A percentile compares a stretch with the other conserved stretches of the same genome.
phyloP scores from a whole-genome alignment of 331 rosid genomes.

The Saraca asoca region DNA sequence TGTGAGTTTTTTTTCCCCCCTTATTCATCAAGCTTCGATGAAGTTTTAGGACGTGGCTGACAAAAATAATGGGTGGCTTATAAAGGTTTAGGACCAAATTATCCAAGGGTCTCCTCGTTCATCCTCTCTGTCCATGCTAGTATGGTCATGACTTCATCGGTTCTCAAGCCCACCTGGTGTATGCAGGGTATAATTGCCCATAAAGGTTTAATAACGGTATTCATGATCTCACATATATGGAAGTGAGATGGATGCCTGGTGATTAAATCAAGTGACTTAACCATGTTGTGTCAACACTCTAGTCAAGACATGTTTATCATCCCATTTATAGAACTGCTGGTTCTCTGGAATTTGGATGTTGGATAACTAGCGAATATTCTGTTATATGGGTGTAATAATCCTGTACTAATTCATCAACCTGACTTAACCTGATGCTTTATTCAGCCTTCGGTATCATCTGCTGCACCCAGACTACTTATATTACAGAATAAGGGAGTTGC shows the following conservation, averaged over 20 bases:
- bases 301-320: neutral
- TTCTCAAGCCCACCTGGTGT: neutral
- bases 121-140: neutral
- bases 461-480: constrained; percentile 94
- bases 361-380: constrained; percentile 4
- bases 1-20: neutral
- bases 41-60: constrained; percentile 5
- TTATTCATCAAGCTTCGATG: neutral
- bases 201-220: neutral
- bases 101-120: neutral
- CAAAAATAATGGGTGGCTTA: neutral
- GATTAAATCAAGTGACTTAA: neutral
- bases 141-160: neutral
- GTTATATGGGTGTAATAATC: constrained; percentile 7
- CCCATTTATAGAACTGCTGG: neutral
- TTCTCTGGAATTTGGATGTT: constrained; percentile 21
- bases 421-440: constrained; percentile 38
- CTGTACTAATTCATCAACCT: constrained; percentile 12
- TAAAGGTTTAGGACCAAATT: neutral
- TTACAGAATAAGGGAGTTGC: constrained; percentile 89
- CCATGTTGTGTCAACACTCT: neutral
- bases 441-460: constrained; percentile 97
- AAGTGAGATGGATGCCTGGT: neutral
- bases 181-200: neutral
- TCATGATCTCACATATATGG: constrained; percentile 1